A percentile compares a stretch with the other conserved stretches of the same genome.
phyloP scores from a whole-genome alignment of 768 basidiomycete genomes.

The Calocybe cyanea region DNA sequence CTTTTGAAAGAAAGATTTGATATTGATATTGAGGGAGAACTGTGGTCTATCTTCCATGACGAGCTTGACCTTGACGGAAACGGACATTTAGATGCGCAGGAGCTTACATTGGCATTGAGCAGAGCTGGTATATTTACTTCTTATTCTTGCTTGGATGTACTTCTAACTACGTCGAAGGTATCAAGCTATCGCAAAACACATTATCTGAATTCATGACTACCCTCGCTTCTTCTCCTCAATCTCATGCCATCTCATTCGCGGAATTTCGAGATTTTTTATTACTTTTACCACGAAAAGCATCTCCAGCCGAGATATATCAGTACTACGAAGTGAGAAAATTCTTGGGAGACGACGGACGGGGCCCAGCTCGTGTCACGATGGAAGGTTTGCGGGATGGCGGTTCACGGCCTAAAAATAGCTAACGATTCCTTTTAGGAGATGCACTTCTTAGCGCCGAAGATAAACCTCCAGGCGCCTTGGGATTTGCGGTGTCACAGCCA shows the following conservation, averaged over 20 bases:
- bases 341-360: slow-evolving; percentile 72
- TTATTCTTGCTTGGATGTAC: slow-evolving; percentile 15
- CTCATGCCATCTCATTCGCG: slow-evolving; percentile 67
- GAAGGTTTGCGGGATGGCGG: slow-evolving; percentile 55
- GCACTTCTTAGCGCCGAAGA: slow-evolving; percentile 77
- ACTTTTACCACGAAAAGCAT: slow-evolving; percentile 76
- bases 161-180: slow-evolving; percentile 45
- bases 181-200: slow-evolving; percentile 64
- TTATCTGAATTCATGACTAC: slow-evolving; percentile 78
- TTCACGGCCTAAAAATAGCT: slow-evolving; percentile 3
- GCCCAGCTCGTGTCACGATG: slow-evolving; percentile 80
- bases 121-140: slow-evolving; percentile 58
- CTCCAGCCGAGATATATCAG: slow-evolving; percentile 80
- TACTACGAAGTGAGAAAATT: slow-evolving; percentile 72
- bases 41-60: slow-evolving; percentile 90
- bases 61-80: slow-evolving; percentile 89
- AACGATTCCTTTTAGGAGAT: slow-evolving; percentile 49
- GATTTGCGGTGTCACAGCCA: slow-evolving; percentile 11
- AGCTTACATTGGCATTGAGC: slow-evolving; percentile 41
- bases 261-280: slow-evolving; percentile 91
- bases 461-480: slow-evolving; percentile 40
- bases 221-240: slow-evolving; percentile 68
- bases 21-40: slow-evolving; percentile 44
- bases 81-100: slow-evolving; percentile 65
- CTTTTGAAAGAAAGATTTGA: too few relatives aligned